A percentile compares a stretch with the other conserved stretches of the same genome.
These are phyloP conservation scores for Pichia manshurica DNA, from an alignment of 805 yeast genomes.

Conservation along the genomic window DNA sequence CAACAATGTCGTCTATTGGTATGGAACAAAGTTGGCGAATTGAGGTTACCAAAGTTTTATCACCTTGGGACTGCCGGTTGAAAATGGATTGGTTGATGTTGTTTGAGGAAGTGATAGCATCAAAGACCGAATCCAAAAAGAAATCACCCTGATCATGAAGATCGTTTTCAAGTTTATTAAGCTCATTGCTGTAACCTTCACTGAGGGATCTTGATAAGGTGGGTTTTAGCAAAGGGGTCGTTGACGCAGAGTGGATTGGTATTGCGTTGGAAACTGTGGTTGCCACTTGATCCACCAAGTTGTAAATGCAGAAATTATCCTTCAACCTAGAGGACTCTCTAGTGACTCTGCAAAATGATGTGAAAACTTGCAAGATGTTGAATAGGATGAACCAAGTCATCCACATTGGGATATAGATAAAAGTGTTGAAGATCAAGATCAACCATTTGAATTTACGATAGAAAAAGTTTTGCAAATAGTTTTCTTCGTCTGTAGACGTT, in stretches of 20 bases:
- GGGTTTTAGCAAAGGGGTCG: slow-evolving; percentile 18
- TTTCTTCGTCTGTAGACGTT: slow-evolving; percentile 16
- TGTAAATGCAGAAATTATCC: slow-evolving; percentile 12
- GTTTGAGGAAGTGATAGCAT: slow-evolving; percentile 42
- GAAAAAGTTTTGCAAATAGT: slow-evolving; percentile 12
- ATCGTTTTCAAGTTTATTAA: slow-evolving; percentile 35
- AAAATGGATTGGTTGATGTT: slow-evolving; percentile 21
- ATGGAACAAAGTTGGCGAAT: slow-evolving; percentile 27
- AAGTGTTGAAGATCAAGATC: slow-evolving; percentile 37
- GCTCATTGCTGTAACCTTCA: slow-evolving; percentile 22
- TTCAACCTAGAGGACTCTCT: slow-evolving; percentile 26
- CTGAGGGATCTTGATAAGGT: slow-evolving; percentile 22
- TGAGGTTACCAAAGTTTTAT: slow-evolving; percentile 22
- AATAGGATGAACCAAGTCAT: slow-evolving; percentile 47
- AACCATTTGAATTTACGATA: slow-evolving; percentile 43
- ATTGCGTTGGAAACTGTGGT: slow-evolving; percentile 2
- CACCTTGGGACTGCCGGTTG: slow-evolving; percentile 20
- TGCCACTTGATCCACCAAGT: slow-evolving; percentile 14
- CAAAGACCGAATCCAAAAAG: slow-evolving; percentile 58
- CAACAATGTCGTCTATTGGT: slow-evolving; percentile 19
- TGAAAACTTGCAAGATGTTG: slow-evolving; percentile 34
- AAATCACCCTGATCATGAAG: slow-evolving; percentile 58
- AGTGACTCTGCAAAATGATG: slow-evolving; percentile 26
- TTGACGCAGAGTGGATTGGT: slow-evolving; percentile 10
- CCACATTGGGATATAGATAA: slow-evolving; percentile 60